A percentile compares a stretch with the other conserved stretches of the same genome.
phyloP scores from a whole-genome alignment of 495 filamentous ascomycete genomes.

The Aspergillus bridgeri region DNA sequence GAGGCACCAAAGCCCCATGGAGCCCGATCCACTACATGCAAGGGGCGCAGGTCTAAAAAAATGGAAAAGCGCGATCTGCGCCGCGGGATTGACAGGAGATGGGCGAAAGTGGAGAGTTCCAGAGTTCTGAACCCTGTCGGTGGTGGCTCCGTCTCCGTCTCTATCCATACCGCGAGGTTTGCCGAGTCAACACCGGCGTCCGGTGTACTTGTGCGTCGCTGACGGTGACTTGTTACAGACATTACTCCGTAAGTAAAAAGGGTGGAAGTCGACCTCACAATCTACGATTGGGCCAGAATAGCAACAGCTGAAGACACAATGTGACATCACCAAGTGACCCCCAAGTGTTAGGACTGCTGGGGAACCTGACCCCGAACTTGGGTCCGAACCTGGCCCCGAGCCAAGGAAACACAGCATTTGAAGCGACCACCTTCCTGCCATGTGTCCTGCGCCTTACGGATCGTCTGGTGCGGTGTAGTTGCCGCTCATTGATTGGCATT shows the following conservation, averaged over 20 bases:
- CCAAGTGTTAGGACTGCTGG: background rate
- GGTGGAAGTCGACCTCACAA: background rate
- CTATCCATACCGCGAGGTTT: background rate
- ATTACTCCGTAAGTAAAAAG: background rate
- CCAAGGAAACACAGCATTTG: background rate
- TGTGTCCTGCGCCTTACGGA: conserved; percentile 6
- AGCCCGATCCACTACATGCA: background rate
- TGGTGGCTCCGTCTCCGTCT: background rate
- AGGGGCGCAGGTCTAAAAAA: background rate
- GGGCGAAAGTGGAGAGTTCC: background rate
- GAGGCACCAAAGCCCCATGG: background rate
- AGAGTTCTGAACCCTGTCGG: background rate
- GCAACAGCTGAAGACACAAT: background rate
- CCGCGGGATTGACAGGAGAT: background rate
- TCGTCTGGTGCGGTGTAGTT: background rate
- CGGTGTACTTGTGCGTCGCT: background rate
- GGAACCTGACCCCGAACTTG: background rate
- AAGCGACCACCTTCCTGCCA: conserved; percentile 1
- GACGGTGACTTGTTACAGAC: background rate
- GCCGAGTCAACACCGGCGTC: background rate
- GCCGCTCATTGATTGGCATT: background rate
- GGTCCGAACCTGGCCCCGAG: background rate
- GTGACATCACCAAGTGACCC: conserved; percentile 3
- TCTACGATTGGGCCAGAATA: background rate
- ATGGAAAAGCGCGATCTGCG: background rate